Evolutionary conservation across 2,329 filamentous ascomycete genomes (phyloP), one percentile per base, ranked within the genome.

Genomic region (Penicillium hesseltinei): DNA sequence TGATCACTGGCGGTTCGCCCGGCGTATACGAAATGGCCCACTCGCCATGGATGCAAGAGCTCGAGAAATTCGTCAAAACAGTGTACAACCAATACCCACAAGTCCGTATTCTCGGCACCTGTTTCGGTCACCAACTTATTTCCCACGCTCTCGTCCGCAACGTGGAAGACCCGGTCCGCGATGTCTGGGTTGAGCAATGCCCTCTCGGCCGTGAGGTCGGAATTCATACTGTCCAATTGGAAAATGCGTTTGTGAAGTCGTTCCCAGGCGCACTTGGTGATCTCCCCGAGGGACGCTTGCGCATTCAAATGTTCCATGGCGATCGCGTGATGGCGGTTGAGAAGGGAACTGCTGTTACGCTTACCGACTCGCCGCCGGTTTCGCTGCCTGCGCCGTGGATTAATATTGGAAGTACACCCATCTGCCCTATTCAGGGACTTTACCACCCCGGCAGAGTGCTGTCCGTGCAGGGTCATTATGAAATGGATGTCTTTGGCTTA

Each of bases 71-170:
- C 27, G 58, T 74, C 23, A 60, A 62, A 7, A 65, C 45, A 0
- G 66, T 73, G 0, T 72, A 67, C 52, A 50, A 43, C 0, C 36
- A 65, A 0, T 71, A 68, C 48, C 67, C 71, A 2, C 40, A 67
- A 23, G 70, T 74, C 4, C 69, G 67, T 17, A 58, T 73, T 7
- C 67, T 74, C 46, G 72, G 71, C 9, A 72, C 71, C 2, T 74
- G 72, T 51, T 74, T 73, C 59, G 72, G 70, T 0, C 70, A 72
- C 47, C 70, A 72, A 57, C 56, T 71, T 15, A 64, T 72, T 38
- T 62, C 63, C 11, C 63, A 66, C 56, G 57, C 60, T 13, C 56
- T 66, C n/a, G 58, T 66, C 15, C 64, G 63, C 38, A 55, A 56
- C 38, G 55, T 57, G 1, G 48, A 64, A 4, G 62, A 66, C 29